Conservation (phyloP, 768 basidiomycete genomes). For the Rhizopogon sp. region DNA sequence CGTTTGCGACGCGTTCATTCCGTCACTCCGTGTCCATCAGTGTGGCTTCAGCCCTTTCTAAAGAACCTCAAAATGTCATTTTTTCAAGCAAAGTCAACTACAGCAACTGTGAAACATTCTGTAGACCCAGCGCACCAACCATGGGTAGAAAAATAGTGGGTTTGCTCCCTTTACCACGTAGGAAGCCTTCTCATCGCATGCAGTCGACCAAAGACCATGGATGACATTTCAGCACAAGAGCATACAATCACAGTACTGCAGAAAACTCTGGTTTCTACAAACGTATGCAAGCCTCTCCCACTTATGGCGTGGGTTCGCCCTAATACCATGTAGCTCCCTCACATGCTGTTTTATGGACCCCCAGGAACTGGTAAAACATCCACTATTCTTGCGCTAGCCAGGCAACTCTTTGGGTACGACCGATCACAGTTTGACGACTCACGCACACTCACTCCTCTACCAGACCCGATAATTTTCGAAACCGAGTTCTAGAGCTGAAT, state of each 20-base stretch:
- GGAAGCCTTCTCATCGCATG: constrained; percentile 3
- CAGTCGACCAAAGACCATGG: constrained; percentile 96
- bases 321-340: constrained; percentile 67
- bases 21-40: neutral
- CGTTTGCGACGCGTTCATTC: constrained; percentile 38
- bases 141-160: constrained; percentile 99
- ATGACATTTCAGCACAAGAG: constrained; percentile 96
- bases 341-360: constrained; percentile 99
- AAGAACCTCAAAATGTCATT: constrained; percentile 49
- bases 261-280: constrained; percentile 88
- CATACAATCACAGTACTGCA: constrained; percentile 89
- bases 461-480: constrained; percentile 91
- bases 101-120: constrained; percentile 37
- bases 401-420: constrained; percentile 89
- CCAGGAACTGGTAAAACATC: constrained; percentile 99
- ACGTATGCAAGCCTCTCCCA: constrained; percentile 46
- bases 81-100: constrained; percentile 47
- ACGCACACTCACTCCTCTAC: neutral
- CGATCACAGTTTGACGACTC: neutral
- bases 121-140: constrained; percentile 68
- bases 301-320: neutral
- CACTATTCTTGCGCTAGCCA: constrained; percentile 89
- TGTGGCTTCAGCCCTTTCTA: neutral
- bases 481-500: constrained; percentile 93
- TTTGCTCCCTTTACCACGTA: constrained; percentile 2